Conservation (phyloP, 139 green algal genomes). For the Deuterostichococcus epilithicus region DNA sequence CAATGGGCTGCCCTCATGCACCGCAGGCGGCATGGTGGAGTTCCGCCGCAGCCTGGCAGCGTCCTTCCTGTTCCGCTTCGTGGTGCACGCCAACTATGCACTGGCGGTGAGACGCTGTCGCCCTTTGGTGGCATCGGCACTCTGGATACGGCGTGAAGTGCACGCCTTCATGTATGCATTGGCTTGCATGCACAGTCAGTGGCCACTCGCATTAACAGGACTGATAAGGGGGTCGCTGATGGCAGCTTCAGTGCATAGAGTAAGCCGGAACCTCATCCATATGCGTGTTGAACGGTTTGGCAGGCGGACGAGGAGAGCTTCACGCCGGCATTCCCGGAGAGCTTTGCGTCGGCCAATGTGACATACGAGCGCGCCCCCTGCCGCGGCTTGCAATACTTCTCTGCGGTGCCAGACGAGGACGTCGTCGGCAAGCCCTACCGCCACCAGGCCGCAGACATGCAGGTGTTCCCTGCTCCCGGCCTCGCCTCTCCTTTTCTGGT, state of each 20-base stretch:
- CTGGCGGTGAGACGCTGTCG: too few relatives aligned
- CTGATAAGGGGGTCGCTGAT: too few relatives aligned
- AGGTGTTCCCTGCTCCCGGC: slow-evolving; percentile 40
- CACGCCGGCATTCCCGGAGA: slow-evolving; percentile 9
- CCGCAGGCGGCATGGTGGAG: slow-evolving; percentile 78
- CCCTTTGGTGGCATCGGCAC: background rate
- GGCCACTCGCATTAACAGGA: too few relatives aligned
- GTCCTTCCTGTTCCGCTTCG: slow-evolving; percentile 95
- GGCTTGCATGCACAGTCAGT: too few relatives aligned
- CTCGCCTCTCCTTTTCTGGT: background rate
- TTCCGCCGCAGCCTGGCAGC: slow-evolving; percentile 79
- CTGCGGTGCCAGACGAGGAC: slow-evolving; percentile 23
- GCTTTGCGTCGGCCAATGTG: slow-evolving; percentile 28
- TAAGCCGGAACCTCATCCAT: too few relatives aligned
- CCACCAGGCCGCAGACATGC: slow-evolving; percentile 87
- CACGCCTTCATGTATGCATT: too few relatives aligned
- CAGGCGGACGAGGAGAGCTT: background rate
- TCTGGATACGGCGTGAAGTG: too few relatives aligned
- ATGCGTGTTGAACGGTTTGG: too few relatives aligned
- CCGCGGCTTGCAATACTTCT: slow-evolving; percentile 83
- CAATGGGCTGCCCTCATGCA: slow-evolving; percentile 1
- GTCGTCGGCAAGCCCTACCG: slow-evolving; percentile 74
- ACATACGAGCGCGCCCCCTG: slow-evolving; percentile 57
- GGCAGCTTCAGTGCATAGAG: too few relatives aligned
- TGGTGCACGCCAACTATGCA: slow-evolving; percentile 42